Evolutionary conservation across 2,329 filamentous ascomycete species (phyloP).

Genomic region (Ophidiomyces ophidiicola): DNA sequence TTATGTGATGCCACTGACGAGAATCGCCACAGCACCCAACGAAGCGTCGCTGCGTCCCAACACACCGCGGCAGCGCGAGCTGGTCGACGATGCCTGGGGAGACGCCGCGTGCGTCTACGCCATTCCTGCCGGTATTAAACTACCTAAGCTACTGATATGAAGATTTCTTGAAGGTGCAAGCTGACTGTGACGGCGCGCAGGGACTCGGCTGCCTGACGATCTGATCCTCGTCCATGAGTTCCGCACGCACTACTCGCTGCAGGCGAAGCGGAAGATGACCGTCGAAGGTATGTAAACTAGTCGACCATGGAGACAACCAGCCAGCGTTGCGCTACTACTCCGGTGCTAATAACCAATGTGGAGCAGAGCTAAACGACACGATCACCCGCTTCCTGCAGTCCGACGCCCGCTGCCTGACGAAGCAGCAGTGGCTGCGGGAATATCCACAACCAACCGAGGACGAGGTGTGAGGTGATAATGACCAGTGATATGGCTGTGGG

Average conservation of each 20-base stretch:
- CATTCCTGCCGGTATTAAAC: constrained; percentile 11
- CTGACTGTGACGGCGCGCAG: constrained; percentile 4
- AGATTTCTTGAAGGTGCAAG: background rate
- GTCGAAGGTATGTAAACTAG: constrained; percentile 11
- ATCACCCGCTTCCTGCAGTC: constrained; percentile 14
- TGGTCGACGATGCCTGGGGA: constrained; percentile 8
- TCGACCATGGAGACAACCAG: background rate
- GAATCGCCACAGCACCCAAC: constrained; percentile 9
- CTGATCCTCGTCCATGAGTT: constrained; percentile 20
- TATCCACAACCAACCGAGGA: constrained; percentile 14
- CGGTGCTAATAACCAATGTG: constrained; percentile 1
- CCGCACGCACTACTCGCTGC: constrained; percentile 18
- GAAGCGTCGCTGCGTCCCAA: constrained; percentile 15
- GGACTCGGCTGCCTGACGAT: constrained; percentile 13
- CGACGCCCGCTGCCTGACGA: constrained; percentile 11
- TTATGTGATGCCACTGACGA: background rate
- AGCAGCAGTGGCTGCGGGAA: constrained; percentile 13
- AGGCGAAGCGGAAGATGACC: constrained; percentile 16
- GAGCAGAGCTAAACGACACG: constrained; percentile 18
- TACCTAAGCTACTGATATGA: background rate
- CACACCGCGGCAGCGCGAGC: constrained; percentile 8
- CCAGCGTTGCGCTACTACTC: constrained; percentile 1
- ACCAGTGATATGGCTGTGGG: no score
- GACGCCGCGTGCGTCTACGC: constrained; percentile 8
- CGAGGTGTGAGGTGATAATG: no score